Evolutionary conservation across 495 filamentous ascomycete genomes (phyloP).

Genomic region (Aspergillus ostianus): DNA sequence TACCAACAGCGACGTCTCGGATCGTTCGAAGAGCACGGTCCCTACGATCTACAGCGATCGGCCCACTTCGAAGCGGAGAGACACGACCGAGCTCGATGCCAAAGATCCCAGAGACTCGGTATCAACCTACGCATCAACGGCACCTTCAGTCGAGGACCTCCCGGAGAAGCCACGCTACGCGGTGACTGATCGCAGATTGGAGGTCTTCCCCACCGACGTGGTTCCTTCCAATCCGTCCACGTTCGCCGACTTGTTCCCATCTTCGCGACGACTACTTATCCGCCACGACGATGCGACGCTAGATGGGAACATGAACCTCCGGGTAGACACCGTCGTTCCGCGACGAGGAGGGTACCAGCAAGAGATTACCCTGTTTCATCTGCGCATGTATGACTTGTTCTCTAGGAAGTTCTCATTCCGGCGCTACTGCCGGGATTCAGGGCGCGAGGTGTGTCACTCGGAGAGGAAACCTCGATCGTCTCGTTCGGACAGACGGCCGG

Average conservation of each 20-base stretch:
- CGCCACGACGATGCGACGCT: slow-evolving; percentile 87
- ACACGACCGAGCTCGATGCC: slow-evolving; percentile 32
- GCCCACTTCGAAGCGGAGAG: slow-evolving; percentile 46
- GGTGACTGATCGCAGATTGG: slow-evolving; percentile 61
- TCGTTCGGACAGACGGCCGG: slow-evolving; percentile 47
- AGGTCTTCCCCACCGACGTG: slow-evolving; percentile 59
- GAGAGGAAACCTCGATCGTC: slow-evolving; percentile 65
- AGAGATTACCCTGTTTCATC: slow-evolving; percentile 84
- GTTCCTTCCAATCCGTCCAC: slow-evolving; percentile 75
- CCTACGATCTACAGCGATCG: slow-evolving; percentile 63
- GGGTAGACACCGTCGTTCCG: slow-evolving; percentile 75
- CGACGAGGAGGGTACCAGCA: slow-evolving; percentile 52
- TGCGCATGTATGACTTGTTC: slow-evolving; percentile 91
- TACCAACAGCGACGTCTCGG: slow-evolving; percentile 61
- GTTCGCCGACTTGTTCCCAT: slow-evolving; percentile 87
- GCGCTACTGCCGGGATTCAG: slow-evolving; percentile 89
- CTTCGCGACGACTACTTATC: slow-evolving; percentile 73
- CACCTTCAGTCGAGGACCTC: slow-evolving; percentile 60
- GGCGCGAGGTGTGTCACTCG: slow-evolving; percentile 89
- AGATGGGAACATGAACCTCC: slow-evolving; percentile 97
- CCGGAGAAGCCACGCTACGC: slow-evolving; percentile 56
- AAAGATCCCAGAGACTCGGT: slow-evolving; percentile 62
- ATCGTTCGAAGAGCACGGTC: slow-evolving; percentile 64
- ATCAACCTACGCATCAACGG: slow-evolving; percentile 79
- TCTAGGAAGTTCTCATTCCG: slow-evolving; percentile 86